Evolutionary conservation across 2,329 filamentous ascomycete genomes (phyloP).

Genomic region (Microsporum audouinii): DNA sequence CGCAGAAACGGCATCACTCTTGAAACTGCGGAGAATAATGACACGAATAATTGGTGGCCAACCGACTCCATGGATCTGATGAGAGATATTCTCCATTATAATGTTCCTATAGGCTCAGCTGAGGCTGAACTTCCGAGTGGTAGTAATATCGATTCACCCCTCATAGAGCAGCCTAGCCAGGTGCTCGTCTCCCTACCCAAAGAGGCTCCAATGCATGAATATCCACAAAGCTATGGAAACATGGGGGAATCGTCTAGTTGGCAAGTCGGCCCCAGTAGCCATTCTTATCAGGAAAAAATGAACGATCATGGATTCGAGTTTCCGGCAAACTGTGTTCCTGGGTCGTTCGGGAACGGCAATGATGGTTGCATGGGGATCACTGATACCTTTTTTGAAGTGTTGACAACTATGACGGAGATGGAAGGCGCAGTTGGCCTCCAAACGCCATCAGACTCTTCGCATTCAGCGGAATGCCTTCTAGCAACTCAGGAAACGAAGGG

Average conservation of each 20-base stretch:
- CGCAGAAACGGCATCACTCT: background rate
- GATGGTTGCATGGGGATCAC: background rate
- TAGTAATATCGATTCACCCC: background rate
- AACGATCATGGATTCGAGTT: background rate
- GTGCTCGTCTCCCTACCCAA: background rate
- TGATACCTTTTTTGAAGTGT: background rate
- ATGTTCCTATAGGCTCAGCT: background rate
- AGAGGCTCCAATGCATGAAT: background rate
- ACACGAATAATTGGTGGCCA: background rate
- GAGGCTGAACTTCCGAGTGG: background rate
- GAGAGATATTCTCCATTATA: slow-evolving; percentile 2
- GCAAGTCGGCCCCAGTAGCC: background rate
- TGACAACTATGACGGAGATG: background rate
- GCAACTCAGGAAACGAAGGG: background rate
- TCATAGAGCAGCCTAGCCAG: background rate
- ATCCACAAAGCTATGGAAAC: background rate
- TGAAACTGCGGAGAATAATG: background rate
- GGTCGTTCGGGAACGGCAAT: background rate
- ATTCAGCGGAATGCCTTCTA: background rate
- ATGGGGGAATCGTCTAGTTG: background rate
- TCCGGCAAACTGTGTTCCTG: background rate
- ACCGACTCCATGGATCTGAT: background rate
- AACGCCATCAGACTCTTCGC: background rate
- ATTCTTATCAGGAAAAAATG: background rate
- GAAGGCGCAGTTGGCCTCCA: background rate